These are phyloP conservation scores for Hymenoscyphus salicellus DNA, from an alignment of 2,329 filamentous ascomycete genomes.

Conservation along the genomic window DNA sequence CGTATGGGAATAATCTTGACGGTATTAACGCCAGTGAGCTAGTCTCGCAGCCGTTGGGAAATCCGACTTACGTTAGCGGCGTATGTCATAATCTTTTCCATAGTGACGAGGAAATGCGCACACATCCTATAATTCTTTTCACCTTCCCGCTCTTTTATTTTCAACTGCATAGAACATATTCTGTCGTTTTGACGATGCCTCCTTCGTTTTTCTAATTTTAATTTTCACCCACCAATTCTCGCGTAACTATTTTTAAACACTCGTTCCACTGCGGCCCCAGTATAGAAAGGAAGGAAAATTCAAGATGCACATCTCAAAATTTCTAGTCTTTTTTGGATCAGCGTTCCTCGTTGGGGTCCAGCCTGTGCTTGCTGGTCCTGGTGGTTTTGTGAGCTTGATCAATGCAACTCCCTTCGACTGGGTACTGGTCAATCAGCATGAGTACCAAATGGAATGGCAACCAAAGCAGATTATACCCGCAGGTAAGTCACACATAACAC, in stretches of 20 bases:
- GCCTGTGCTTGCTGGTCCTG: slow-evolving; percentile 14
- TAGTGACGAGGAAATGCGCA: neutral
- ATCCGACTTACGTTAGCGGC: neutral
- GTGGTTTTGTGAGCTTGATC: slow-evolving; percentile 19
- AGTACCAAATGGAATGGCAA: slow-evolving; percentile 25
- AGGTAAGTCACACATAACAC: neutral
- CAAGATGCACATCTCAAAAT: neutral
- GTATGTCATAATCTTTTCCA: neutral
- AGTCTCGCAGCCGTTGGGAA: neutral
- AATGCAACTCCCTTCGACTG: slow-evolving; percentile 28
- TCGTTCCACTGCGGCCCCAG: neutral
- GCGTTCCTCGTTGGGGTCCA: neutral
- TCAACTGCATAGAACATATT: neutral
- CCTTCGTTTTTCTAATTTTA: neutral
- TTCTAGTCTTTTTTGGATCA: neutral
- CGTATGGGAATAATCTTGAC: neutral
- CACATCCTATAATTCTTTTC: neutral
- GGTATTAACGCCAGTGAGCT: neutral
- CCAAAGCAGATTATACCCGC: slow-evolving; percentile 15
- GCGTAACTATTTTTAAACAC: neutral
- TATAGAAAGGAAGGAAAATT: neutral
- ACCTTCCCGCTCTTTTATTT: neutral
- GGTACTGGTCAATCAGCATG: slow-evolving; percentile 17
- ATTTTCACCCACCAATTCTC: neutral
- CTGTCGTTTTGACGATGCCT: neutral